Base-by-base conservation (phyloP, 441 rosid genomes). In the Erysimum pusillum region DNA sequence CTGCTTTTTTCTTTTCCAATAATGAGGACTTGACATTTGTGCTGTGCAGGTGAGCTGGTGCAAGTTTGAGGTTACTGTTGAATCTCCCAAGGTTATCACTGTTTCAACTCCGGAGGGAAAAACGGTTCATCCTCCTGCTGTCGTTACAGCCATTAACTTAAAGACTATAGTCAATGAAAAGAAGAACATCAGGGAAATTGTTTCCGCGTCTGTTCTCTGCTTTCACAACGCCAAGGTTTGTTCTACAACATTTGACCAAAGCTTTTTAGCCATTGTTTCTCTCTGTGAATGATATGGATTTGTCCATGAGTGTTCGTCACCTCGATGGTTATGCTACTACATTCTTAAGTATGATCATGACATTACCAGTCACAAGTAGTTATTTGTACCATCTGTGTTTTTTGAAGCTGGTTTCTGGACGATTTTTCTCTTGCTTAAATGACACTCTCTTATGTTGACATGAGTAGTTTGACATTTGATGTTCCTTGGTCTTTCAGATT, bases 1-100 rank as follows among this genome's bases (percentile, higher is more conserved):
- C 42, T 72, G 42, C 71, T 57, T 42, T 49, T 70, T 69, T 2
- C 28, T 25, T 25, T 25, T 25, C 70, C 57, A 51, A 57, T 68
- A 71, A 44, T 71, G 71, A 68, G 77, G 49, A 61, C 68, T 75
- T 67, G 78, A 63, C 67, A 71, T 64, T 76, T 81, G 69, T 7
- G 67, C 83, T n/a, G n/a, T n/a, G n/a, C n/a, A 93, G 99, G 93
- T 93, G 78, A 96, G 99, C 86, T 93, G 97, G 99, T 96, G 99
- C 89, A 93, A 88, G 82, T 91, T 88, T 86, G 99, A 96, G 86
- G 78, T 96, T 57, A 77, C 66, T 77, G 85, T 90, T 74, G 91
- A 88, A 73, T 86, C 85, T 71, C 87, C 97, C 25, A 96, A 90
- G 84, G 89, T 80, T 73, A 86, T 93, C 75, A 60, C 44, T 38